A percentile compares a stretch with the other conserved stretches of the same genome.
These are phyloP conservation scores for Theobroma cacao DNA, from an alignment of 345 rosid genomes.

Conservation along the genomic window DNA sequence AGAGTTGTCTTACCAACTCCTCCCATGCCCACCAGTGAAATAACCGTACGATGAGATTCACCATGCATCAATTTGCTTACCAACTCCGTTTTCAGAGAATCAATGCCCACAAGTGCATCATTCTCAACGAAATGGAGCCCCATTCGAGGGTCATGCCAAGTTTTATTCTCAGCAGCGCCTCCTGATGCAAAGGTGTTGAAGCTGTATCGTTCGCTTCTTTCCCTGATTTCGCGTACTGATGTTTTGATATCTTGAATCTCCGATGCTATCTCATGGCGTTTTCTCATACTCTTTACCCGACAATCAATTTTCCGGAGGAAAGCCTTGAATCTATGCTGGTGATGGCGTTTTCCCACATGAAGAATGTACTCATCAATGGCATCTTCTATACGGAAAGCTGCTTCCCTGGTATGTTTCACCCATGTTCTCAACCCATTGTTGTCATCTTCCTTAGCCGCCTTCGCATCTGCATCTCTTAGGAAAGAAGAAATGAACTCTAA, in stretches of 20 bases:
- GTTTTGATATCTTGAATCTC: conserved; percentile 19
- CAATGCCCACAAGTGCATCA: too few relatives aligned
- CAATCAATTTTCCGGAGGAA: background rate
- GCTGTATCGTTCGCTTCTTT: background rate
- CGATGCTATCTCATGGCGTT: background rate
- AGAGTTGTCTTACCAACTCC: too few relatives aligned
- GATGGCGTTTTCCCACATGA: background rate
- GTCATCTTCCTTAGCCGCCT: background rate
- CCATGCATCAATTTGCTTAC: too few relatives aligned
- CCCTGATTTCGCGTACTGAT: background rate
- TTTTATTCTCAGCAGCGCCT: too few relatives aligned
- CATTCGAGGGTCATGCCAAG: too few relatives aligned
- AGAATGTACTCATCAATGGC: conserved; percentile 14
- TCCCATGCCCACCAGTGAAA: too few relatives aligned
- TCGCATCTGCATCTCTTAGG: conserved; percentile 18
- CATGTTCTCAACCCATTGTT: background rate
- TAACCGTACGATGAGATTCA: too few relatives aligned
- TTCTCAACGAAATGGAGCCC: too few relatives aligned
- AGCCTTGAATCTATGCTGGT: background rate
- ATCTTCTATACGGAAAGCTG: conserved; percentile 25
- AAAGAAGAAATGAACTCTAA: conserved; percentile 12
- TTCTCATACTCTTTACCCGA: background rate
- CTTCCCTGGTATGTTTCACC: conserved; percentile 17
- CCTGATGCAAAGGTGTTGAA: background rate
- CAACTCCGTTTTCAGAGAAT: too few relatives aligned